phyloP scores from a whole-genome alignment of 2,329 filamentous ascomycete genomes.

The Xylaria sp. region DNA sequence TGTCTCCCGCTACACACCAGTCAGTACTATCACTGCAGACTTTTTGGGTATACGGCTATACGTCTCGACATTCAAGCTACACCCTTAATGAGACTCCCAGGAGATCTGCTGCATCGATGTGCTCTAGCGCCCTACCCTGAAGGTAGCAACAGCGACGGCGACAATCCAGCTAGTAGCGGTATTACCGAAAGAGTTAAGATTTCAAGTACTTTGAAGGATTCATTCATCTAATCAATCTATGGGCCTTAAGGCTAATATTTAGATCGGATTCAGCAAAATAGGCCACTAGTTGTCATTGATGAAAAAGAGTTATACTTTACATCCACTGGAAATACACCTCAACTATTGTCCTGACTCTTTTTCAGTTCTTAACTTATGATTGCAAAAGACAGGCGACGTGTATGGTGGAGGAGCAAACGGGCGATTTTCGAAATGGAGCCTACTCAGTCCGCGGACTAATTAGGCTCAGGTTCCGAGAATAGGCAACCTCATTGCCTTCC shows the following conservation, averaged over 20 bases:
- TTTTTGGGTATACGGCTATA: neutral
- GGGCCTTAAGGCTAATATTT: neutral
- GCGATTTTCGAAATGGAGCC: neutral
- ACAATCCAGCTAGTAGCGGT: neutral
- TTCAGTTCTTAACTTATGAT: neutral
- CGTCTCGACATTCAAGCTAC: neutral
- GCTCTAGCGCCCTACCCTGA: neutral
- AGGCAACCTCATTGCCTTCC: neutral
- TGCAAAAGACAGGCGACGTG: neutral
- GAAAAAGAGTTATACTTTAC: neutral
- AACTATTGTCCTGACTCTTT: neutral
- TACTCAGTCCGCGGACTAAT: neutral
- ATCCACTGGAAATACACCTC: neutral
- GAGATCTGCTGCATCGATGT: neutral
- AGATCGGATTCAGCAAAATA: neutral
- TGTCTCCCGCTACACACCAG: neutral
- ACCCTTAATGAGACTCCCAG: neutral
- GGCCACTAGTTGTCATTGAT: neutral
- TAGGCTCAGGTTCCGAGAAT: neutral
- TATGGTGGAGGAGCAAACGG: neutral
- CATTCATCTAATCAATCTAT: neutral
- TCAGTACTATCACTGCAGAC: no score
- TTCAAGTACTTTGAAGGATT: neutral
- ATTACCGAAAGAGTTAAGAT: neutral
- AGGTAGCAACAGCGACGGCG: neutral